Evolutionary conservation across 2,329 filamentous ascomycete species (phyloP).

Genomic region (Claviceps pusilla): DNA sequence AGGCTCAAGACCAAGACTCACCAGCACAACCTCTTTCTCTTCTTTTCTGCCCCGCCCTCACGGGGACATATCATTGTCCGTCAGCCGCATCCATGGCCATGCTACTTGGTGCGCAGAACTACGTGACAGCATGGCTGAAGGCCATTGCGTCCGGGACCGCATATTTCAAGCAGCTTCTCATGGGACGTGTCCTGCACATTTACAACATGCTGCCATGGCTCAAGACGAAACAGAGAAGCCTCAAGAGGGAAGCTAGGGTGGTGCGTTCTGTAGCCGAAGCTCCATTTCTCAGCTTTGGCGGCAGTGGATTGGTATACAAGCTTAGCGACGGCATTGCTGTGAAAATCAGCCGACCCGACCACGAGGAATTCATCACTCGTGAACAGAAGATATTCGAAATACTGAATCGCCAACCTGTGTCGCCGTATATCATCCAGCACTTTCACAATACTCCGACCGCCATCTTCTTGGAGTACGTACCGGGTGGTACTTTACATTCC

Average conservation of each 20-base stretch:
- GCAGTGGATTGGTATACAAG: conserved; percentile 6
- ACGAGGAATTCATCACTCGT: not conserved
- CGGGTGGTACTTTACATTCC: conserved; percentile 1
- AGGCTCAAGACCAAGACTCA: not conserved
- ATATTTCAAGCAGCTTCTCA: not conserved
- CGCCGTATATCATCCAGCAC: conserved; percentile 6
- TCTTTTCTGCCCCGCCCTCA: too few relatives aligned
- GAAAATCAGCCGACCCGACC: conserved; percentile 5
- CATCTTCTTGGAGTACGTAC: conserved; percentile 6
- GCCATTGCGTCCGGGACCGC: not conserved
- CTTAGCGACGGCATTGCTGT: conserved; percentile 5
- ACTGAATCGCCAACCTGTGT: conserved; percentile 4
- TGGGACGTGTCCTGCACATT: not conserved
- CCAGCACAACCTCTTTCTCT: too few relatives aligned
- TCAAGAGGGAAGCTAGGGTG: too few relatives aligned
- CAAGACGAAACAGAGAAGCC: not conserved
- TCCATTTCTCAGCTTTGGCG: not conserved
- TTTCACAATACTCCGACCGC: conserved; percentile 2
- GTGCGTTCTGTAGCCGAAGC: too few relatives aligned
- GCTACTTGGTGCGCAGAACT: not conserved
- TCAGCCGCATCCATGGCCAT: not conserved
- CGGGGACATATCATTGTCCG: too few relatives aligned
- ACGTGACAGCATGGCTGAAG: not conserved
- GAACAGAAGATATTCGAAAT: conserved; percentile 5
- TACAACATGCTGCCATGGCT: not conserved